Evolutionary conservation across 2,329 filamentous ascomycete species (phyloP), one percentile per base, ranked within the genome.

Genomic region (Aschersonia sp.): DNA sequence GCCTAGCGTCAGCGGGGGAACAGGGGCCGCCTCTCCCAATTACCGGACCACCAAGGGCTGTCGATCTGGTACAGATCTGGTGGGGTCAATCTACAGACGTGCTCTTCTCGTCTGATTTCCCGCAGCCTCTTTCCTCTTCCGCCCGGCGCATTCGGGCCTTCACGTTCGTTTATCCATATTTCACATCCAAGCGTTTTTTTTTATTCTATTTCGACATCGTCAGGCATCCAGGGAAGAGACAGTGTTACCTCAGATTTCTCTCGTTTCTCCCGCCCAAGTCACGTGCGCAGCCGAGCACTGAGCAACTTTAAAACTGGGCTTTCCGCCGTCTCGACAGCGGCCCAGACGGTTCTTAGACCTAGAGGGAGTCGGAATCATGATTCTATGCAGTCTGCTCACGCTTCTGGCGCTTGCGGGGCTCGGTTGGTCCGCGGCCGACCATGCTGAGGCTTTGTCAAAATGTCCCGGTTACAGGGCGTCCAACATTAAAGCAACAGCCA

Each of bases 381-480:
- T 8, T 9, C 35, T 9, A 9, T 37, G 2, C 35, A 12, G 8
- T 12, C 35, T 37, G 8, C 35, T 37, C 4, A 8, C 8, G 12
- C 35, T 37, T 12, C 12, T 37, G 35, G 12, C 8, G 8, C 8
- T 37, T 12, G 35, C 8, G 8, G 35, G 8, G 8, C 8, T 37
- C 35, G 35, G 8, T 9, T 12, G 2, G 35, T 8, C 35, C 35
- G 8, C 35, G 40, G 40, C 40, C 6, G 31, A 31, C 30, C 10
- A 31, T 31, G 10, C 42, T 31, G 49, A 49, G 46, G 32, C 12
- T 12, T 44, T 57, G 35, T 50, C 66, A 8, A 68, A 78, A 2
- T 87, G 84, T 56, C 81, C 81, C 0, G 83, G 84, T 11, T 88
- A 87, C 64, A 70, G 59, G 31, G 83, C 81, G 2, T 74, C 71